These are phyloP conservation scores for Annulohypoxylon bovei DNA, from an alignment of 495 filamentous ascomycete genomes.

Conservation along the genomic window DNA sequence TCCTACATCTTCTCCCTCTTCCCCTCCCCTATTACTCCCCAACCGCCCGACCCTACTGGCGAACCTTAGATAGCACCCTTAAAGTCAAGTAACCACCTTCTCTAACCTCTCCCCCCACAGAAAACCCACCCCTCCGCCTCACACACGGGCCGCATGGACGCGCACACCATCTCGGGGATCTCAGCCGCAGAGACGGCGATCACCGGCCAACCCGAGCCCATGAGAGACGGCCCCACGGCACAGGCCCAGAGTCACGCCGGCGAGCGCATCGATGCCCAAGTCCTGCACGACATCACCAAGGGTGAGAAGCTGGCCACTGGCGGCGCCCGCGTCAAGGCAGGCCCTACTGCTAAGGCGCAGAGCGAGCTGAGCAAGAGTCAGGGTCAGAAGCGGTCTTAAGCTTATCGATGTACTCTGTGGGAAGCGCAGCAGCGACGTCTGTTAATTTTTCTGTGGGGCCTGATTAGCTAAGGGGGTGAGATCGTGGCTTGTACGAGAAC, in stretches of 20 bases:
- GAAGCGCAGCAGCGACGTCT: not conserved
- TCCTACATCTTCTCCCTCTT: not conserved
- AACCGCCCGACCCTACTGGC: no score
- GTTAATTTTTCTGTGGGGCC: not conserved
- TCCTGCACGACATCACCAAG: conserved; percentile 46
- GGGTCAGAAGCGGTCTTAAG: conserved; percentile 11
- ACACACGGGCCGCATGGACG: conserved; percentile 38
- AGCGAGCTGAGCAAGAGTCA: conserved; percentile 44
- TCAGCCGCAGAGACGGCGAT: conserved; percentile 32
- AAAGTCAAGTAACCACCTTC: not conserved
- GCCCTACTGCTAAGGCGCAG: conserved; percentile 44
- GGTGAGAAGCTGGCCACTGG: conserved; percentile 42
- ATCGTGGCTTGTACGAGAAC: not conserved
- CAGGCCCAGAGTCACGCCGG: conserved; percentile 42
- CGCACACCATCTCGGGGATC: conserved; percentile 42
- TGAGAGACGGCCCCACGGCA: conserved; percentile 44
- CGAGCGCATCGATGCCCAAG: conserved; percentile 36
- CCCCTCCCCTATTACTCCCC: no score
- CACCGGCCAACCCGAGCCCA: conserved; percentile 22
- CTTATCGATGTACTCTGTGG: not conserved
- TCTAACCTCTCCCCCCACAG: conserved; percentile 1
- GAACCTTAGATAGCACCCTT: no score
- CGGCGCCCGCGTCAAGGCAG: conserved; percentile 40
- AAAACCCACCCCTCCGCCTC: not conserved
- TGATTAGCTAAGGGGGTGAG: not conserved